A percentile compares a stretch with the other conserved stretches of the same genome.
Evolutionary conservation across 164 flowering plant genomes (phyloP).

Genomic region (Pachysandra terminalis): DNA sequence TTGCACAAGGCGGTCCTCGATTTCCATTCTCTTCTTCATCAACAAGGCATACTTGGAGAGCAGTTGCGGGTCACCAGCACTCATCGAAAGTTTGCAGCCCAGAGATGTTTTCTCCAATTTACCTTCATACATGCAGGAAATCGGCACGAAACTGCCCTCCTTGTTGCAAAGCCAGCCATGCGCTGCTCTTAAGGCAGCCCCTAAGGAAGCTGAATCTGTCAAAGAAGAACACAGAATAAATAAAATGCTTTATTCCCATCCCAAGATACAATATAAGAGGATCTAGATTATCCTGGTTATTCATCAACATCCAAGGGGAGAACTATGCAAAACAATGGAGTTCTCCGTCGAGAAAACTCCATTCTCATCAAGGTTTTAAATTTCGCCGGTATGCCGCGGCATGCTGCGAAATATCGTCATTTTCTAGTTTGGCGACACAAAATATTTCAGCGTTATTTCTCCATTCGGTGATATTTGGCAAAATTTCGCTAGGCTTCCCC

Average conservation of each 20-base stretch:
- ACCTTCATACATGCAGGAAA: conserved; percentile 56
- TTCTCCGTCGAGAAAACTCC: not conserved
- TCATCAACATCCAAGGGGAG: too few relatives aligned
- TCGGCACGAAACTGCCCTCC: conserved; percentile 64
- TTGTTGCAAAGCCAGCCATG: conserved; percentile 93
- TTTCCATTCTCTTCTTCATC: conserved; percentile 82
- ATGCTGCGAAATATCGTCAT: too few relatives aligned
- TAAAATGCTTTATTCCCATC: too few relatives aligned
- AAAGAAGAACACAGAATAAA: not conserved
- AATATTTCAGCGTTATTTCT: too few relatives aligned
- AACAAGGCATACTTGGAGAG: conserved; percentile 52
- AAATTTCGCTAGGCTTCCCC: too few relatives aligned
- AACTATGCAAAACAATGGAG: not conserved
- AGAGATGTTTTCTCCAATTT: conserved; percentile 70
- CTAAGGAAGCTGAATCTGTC: conserved; percentile 93
- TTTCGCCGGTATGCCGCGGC: too few relatives aligned
- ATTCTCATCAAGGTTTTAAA: too few relatives aligned
- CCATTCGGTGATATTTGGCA: too few relatives aligned
- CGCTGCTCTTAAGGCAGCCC: conserved; percentile 92
- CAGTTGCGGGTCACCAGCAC: conserved; percentile 50
- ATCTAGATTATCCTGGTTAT: too few relatives aligned
- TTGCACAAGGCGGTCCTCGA: conserved; percentile 62
- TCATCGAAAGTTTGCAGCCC: conserved; percentile 53
- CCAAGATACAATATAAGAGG: too few relatives aligned
- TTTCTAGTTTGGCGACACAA: too few relatives aligned